Evolutionary conservation across 345 rosid species (phyloP).

Genomic region (Aquilaria sinensis): DNA sequence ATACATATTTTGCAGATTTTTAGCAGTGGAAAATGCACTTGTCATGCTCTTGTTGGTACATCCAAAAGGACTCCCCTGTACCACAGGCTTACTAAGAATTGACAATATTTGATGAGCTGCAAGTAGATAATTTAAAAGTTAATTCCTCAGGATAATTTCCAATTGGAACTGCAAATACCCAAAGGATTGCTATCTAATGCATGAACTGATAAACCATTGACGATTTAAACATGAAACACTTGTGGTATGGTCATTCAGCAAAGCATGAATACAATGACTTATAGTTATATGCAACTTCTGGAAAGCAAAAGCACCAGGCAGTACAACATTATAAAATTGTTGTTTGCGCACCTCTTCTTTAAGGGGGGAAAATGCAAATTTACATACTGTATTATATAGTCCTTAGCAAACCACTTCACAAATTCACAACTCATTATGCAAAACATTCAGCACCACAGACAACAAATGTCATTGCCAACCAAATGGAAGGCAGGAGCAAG

Average conservation of each 20-base stretch:
- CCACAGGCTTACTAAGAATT: constrained; percentile 47
- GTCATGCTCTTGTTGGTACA: constrained; percentile 14
- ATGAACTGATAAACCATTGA: background rate
- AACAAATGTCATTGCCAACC: too few relatives aligned
- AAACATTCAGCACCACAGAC: too few relatives aligned
- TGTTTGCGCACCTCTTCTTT: too few relatives aligned
- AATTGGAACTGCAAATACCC: background rate
- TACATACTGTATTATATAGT: too few relatives aligned
- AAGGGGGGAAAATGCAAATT: background rate
- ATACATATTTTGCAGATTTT: constrained; percentile 27
- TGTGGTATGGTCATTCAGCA: constrained; percentile 7
- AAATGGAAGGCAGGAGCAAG: too few relatives aligned
- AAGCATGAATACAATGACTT: background rate
- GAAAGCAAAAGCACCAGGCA: background rate
- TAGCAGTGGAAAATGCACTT: constrained; percentile 15
- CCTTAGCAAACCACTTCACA: too few relatives aligned
- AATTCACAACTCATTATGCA: too few relatives aligned
- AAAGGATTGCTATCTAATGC: background rate
- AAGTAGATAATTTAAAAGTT: constrained; percentile 8
- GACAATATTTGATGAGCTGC: constrained; percentile 65
- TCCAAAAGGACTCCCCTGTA: constrained; percentile 17
- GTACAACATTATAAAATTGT: background rate
- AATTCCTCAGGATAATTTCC: constrained; percentile 6
- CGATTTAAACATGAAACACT: constrained; percentile 7
- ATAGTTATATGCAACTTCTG: background rate